These are phyloP conservation scores for Begonia fuchsioides DNA, from an alignment of 306 rosid genomes.

Conservation along the genomic window DNA sequence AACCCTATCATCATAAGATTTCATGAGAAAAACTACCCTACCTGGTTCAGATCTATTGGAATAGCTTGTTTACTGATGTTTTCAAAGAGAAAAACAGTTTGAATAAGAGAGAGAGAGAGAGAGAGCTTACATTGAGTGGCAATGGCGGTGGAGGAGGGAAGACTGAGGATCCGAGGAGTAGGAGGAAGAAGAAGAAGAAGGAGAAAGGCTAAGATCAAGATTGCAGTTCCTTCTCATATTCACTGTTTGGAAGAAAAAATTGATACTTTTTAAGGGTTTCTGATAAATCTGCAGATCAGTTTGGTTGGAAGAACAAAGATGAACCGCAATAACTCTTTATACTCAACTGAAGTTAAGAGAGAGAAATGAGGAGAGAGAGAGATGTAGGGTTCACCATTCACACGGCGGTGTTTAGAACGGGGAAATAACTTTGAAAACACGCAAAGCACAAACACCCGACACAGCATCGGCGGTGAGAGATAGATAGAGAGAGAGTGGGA, in stretches of 20 bases:
- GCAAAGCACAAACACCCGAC: slow-evolving; percentile 5
- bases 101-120: neutral
- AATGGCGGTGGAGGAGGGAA: slow-evolving; percentile 3
- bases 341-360: neutral
- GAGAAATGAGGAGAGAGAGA: neutral
- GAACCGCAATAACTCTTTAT: too few species aligned
- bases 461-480: neutral
- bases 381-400: too few species aligned
- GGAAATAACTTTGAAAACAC: slow-evolving; percentile 12
- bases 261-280: neutral
- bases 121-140: slow-evolving; percentile 13
- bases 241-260: neutral
- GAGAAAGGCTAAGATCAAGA: slow-evolving; percentile 50
- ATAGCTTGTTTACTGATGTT: too few species aligned
- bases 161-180: neutral
- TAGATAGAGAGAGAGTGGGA: too few species aligned
- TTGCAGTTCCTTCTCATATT: slow-evolving; percentile 47
- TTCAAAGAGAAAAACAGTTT: neutral
- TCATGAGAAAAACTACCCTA: too few species aligned
- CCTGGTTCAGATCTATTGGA: too few species aligned
- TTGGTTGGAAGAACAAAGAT: too few species aligned
- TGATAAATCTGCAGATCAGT: neutral
- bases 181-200: slow-evolving; percentile 11
- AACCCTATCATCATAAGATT: slow-evolving; percentile 3
- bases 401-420: neutral